These are phyloP conservation scores for Colletotrichum tropicicola DNA, from an alignment of 2,329 filamentous ascomycete species.

Conservation along the genomic window DNA sequence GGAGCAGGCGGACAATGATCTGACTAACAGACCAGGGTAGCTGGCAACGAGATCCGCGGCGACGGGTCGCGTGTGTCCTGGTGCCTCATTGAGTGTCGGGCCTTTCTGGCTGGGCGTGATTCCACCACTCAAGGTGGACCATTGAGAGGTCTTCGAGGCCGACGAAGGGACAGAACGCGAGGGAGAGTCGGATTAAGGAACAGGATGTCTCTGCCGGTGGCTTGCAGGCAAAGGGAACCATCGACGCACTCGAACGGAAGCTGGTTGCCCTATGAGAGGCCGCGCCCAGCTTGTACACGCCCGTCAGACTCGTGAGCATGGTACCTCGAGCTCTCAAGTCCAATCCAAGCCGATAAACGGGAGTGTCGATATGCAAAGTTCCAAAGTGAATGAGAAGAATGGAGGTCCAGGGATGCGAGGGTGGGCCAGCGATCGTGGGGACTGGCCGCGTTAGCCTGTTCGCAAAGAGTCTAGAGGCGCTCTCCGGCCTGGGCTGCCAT, in stretches of 20 bases:
- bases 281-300: background rate
- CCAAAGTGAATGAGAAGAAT: no score
- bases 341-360: background rate
- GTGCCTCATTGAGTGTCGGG: background rate
- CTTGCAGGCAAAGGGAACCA: conserved; percentile 1
- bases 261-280: background rate
- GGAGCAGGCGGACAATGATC: background rate
- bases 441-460: background rate
- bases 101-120: background rate
- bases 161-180: background rate
- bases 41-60: conserved; percentile 3
- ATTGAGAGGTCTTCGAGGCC: background rate
- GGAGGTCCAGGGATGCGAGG: background rate
- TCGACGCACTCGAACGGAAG: background rate
- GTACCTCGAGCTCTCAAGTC: background rate
- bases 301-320: background rate
- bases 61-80: conserved; percentile 17
- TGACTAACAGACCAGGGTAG: conserved; percentile 7
- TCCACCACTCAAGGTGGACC: conserved; percentile 8
- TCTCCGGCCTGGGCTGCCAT: conserved; percentile 2
- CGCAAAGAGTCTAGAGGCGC: background rate
- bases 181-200: background rate
- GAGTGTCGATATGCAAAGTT: background rate
- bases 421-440: background rate
- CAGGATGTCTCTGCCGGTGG: conserved; percentile 10